Evolutionary conservation across 352 stramenopile species (phyloP).

Genomic region (Saprolegnia parasitica): DNA sequence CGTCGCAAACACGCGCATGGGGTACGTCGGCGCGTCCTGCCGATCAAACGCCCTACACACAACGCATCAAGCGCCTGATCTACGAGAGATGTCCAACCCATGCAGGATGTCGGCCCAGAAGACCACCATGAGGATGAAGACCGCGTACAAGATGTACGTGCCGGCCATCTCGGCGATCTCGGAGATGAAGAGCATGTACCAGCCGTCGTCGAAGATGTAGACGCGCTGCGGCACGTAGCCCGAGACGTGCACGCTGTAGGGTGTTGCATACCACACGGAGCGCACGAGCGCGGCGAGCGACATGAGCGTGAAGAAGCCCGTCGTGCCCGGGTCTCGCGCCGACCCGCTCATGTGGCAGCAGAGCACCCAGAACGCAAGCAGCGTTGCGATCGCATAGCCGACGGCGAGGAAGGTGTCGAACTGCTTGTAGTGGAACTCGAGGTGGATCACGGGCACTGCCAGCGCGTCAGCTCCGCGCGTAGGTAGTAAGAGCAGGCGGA

Average conservation of each 20-base stretch:
- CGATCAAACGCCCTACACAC: conserved; percentile 43
- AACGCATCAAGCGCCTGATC: too few species aligned
- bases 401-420: conserved; percentile 73
- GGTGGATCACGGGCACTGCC: conserved; percentile 54
- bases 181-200: conserved; percentile 62
- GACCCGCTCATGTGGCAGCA: conserved; percentile 59
- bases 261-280: conserved; percentile 68
- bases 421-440: conserved; percentile 76
- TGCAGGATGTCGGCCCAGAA: conserved; percentile 98
- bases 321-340: conserved; percentile 53
- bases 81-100: conserved; percentile 70
- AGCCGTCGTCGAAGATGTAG: conserved; percentile 61
- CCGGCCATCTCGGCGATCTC: conserved; percentile 88
- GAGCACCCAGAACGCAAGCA: conserved; percentile 79
- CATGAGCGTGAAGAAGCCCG: conserved; percentile 82
- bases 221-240: conserved; percentile 53
- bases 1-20: conserved; percentile 86
- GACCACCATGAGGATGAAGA: conserved; percentile 97
- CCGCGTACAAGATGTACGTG: conserved; percentile 92
- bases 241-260: conserved; percentile 65
- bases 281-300: conserved; percentile 56
- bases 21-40: conserved; percentile 46
- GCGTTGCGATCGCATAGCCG: conserved; percentile 65
- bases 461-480: background rate
- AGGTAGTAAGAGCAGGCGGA: background rate